These are phyloP conservation scores for Thielaviopsis populi DNA, from an alignment of 2,329 filamentous ascomycete species.

Conservation along the genomic window DNA sequence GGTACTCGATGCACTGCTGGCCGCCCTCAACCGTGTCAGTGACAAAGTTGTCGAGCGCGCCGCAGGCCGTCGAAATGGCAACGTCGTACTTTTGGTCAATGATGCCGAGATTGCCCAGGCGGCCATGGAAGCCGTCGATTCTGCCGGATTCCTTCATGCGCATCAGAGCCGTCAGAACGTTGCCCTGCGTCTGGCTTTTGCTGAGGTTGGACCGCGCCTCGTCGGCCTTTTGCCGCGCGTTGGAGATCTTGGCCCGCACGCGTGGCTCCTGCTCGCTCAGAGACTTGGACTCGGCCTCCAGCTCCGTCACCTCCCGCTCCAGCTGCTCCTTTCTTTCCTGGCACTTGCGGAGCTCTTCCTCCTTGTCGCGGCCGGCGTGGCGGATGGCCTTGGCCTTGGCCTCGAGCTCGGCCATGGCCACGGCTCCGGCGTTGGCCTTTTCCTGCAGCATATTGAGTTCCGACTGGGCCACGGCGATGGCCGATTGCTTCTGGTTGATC, in stretches of 20 bases:
- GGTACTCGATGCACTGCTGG: slow-evolving; percentile 94
- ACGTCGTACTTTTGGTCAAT: slow-evolving; percentile 93
- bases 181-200: slow-evolving; percentile 81
- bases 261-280: slow-evolving; percentile 66
- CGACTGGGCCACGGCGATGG: slow-evolving; percentile 86
- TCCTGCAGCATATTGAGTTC: slow-evolving; percentile 85
- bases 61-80: slow-evolving; percentile 94
- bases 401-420: slow-evolving; percentile 70
- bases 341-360: slow-evolving; percentile 59
- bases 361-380: slow-evolving; percentile 54
- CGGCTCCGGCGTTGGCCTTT: slow-evolving; percentile 72
- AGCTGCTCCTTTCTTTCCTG: slow-evolving; percentile 56
- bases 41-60: slow-evolving; percentile 85
- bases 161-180: slow-evolving; percentile 83
- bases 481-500: slow-evolving; percentile 89
- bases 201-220: slow-evolving; percentile 84
- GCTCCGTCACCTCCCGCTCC: slow-evolving; percentile 57
- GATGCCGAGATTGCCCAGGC: slow-evolving; percentile 81
- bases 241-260: slow-evolving; percentile 70
- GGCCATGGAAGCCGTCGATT: slow-evolving; percentile 92
- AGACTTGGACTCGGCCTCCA: slow-evolving; percentile 57
- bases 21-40: slow-evolving; percentile 92
- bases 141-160: slow-evolving; percentile 89
- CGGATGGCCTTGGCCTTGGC: slow-evolving; percentile 62
- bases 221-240: slow-evolving; percentile 83